Evolutionary conservation across 768 basidiomycete species (phyloP).

Genomic region (Suillus occidentalis): DNA sequence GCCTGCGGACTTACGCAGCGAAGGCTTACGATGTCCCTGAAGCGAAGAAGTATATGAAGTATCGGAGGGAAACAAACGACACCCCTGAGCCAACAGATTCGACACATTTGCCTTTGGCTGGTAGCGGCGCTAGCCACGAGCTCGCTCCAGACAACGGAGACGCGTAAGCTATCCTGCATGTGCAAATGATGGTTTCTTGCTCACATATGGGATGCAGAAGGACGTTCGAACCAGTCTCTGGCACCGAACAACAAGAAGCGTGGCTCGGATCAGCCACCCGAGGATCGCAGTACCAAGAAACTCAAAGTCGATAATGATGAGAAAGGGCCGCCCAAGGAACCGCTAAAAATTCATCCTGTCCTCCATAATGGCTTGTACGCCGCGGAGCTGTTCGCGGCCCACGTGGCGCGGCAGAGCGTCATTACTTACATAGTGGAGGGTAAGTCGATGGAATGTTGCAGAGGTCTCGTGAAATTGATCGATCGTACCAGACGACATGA

Average conservation of each 20-base stretch:
- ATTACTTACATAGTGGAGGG: neutral
- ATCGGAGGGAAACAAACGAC: neutral
- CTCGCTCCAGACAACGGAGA: neutral
- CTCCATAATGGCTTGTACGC: conserved; percentile 3
- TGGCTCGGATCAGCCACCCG: neutral
- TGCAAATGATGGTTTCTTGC: neutral
- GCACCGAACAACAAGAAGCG: neutral
- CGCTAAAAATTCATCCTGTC: neutral
- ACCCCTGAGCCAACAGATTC: neutral
- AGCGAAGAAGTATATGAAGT: neutral
- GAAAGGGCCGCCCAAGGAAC: neutral
- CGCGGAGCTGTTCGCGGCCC: conserved; percentile 6
- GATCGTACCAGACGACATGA: conserved; percentile 1
- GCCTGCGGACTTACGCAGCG: too few species aligned
- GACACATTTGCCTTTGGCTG: neutral
- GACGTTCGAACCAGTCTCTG: neutral
- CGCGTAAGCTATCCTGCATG: neutral
- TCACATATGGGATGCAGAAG: neutral
- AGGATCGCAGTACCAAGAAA: neutral
- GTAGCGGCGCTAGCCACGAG: neutral
- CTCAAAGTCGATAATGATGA: too few species aligned
- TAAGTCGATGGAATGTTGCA: neutral
- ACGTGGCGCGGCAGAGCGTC: neutral
- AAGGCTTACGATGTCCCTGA: neutral
- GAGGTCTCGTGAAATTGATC: neutral